A percentile compares a stretch with the other conserved stretches of the same genome.
phyloP scores from a whole-genome alignment of 768 basidiomycete genomes.

The Russula lepida region DNA sequence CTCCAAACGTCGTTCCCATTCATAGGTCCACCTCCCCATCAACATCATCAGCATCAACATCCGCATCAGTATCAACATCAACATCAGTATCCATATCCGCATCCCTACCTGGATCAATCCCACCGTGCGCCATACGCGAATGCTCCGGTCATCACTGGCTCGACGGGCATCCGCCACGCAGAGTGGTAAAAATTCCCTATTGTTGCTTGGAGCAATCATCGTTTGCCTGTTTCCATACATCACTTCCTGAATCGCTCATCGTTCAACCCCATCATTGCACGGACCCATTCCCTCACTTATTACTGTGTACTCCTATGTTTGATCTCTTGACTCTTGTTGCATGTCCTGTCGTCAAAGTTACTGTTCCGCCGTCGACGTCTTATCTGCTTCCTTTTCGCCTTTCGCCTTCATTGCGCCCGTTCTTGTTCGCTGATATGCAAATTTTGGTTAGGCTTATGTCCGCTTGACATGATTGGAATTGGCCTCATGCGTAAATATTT shows the following conservation, averaged over 20 bases:
- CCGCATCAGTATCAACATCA: not conserved
- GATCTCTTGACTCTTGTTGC: slow-evolving; percentile 4
- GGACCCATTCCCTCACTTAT: slow-evolving; percentile 10
- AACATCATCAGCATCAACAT: slow-evolving; percentile 7
- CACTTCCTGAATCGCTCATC: slow-evolving; percentile 10
- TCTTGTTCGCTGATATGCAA: slow-evolving; percentile 9
- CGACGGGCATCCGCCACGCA: slow-evolving; percentile 19
- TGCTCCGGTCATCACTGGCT: slow-evolving; percentile 12
- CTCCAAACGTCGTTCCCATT: slow-evolving; percentile 1
- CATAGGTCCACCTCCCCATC: not conserved
- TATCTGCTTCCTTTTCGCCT: not conserved
- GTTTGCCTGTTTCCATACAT: not conserved
- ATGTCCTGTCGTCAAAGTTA: slow-evolving; percentile 5
- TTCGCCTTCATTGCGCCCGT: not conserved
- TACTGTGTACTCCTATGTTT: slow-evolving; percentile 11
- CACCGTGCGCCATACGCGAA: not conserved
- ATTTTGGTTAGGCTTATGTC: slow-evolving; percentile 5
- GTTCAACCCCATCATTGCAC: not conserved
- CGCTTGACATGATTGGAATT: not conserved
- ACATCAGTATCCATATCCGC: slow-evolving; percentile 1
- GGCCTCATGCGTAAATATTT: not conserved
- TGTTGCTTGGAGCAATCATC: not conserved
- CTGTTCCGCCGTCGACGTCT: not conserved
- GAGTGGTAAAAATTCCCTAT: slow-evolving; percentile 3
- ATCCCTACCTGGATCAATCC: slow-evolving; percentile 1